phyloP scores from a whole-genome alignment of 176 grass and related monocot genomes.

The Carex littledalei region DNA sequence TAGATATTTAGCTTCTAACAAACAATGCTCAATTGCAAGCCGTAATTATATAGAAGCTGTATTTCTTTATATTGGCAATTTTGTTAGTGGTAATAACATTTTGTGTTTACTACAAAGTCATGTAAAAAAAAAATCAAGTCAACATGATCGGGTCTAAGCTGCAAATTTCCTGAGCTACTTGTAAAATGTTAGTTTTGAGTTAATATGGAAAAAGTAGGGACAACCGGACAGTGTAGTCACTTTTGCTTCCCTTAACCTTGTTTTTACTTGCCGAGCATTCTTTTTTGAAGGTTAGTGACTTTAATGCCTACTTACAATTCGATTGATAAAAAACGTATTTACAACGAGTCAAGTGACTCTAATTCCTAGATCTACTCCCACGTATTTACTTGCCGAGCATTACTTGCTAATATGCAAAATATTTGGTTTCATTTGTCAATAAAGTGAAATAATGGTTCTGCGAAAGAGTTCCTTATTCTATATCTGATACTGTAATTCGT shows the following conservation, averaged over 20 bases:
- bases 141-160: not conserved
- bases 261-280: not conserved
- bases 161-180: not conserved
- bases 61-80: not conserved
- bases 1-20: not conserved
- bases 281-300: too few relatives aligned
- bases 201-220: not conserved
- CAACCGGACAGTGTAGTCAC: not conserved
- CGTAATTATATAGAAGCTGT: not conserved
- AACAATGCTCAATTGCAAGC: not conserved
- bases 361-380: too few relatives aligned
- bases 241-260: not conserved
- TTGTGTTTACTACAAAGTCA: not conserved
- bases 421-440: not conserved
- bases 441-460: not conserved
- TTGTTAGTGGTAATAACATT: not conserved
- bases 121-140: not conserved
- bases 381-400: not conserved
- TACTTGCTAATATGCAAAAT: not conserved
- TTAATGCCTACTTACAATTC: too few relatives aligned
- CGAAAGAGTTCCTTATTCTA: not conserved
- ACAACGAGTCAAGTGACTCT: too few relatives aligned
- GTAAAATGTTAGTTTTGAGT: not conserved
- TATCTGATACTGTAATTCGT: constrained; percentile 2
- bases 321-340: too few relatives aligned